A percentile compares a stretch with the other conserved stretches of the same genome.
Evolutionary conservation across 208 protist species (phyloP).

Genomic region (Crithidia fasciculata): DNA sequence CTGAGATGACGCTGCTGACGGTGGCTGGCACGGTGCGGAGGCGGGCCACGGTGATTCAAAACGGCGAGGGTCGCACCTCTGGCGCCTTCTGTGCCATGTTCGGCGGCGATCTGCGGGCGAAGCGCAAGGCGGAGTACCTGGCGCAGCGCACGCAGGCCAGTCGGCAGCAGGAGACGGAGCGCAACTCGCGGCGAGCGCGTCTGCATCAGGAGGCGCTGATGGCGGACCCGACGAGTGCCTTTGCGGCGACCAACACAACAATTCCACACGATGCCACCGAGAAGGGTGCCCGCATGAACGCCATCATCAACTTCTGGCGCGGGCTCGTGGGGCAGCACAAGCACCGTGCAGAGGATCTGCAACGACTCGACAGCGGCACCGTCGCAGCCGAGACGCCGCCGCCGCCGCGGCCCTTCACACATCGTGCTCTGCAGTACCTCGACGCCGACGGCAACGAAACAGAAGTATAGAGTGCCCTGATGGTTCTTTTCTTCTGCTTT

Average conservation of each 20-base stretch:
- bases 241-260: slow-evolving; percentile 1
- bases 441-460: slow-evolving; percentile 4
- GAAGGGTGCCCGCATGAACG: slow-evolving; percentile 48
- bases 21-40: slow-evolving; percentile 49
- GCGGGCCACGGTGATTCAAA: slow-evolving; percentile 40
- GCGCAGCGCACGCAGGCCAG: slow-evolving; percentile 18
- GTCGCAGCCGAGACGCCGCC: not conserved
- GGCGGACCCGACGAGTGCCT: not conserved
- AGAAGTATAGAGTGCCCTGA: not conserved
- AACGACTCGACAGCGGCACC: not conserved
- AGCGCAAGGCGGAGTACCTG: slow-evolving; percentile 28
- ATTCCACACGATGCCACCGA: slow-evolving; percentile 31
- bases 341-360: slow-evolving; percentile 18
- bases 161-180: slow-evolving; percentile 25
- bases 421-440: slow-evolving; percentile 17
- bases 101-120: slow-evolving; percentile 49
- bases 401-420: not conserved
- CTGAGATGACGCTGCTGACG: slow-evolving; percentile 55
- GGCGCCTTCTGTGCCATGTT: slow-evolving; percentile 56
- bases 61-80: slow-evolving; percentile 31
- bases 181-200: slow-evolving; percentile 25
- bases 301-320: slow-evolving; percentile 71
- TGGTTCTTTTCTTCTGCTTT: not conserved
- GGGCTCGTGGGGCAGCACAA: slow-evolving; percentile 61
- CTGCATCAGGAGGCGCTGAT: slow-evolving; percentile 27